These are phyloP conservation scores for Cubamyces sp. DNA, from an alignment of 768 basidiomycete genomes.

Conservation along the genomic window DNA sequence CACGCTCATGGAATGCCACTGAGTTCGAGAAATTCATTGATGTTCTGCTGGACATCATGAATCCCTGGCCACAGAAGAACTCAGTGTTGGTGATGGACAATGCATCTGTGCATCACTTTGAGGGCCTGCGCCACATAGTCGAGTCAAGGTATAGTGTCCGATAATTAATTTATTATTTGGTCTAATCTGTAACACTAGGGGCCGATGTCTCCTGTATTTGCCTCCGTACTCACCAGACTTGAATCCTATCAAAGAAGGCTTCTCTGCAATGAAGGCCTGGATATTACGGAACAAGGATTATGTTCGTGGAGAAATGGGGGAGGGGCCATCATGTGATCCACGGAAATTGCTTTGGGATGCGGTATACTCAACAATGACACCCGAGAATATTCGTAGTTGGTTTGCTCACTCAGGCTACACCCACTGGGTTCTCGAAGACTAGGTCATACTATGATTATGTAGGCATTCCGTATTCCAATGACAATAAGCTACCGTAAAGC, in stretches of 20 bases:
- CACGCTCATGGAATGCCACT: constrained; percentile 27
- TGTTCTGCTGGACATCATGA: constrained; percentile 3
- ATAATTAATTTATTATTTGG: too few species aligned
- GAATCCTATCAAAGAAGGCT: constrained; percentile 42
- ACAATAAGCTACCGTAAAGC: neutral
- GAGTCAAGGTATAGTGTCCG: neutral
- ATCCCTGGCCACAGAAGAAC: constrained; percentile 20
- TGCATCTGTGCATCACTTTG: constrained; percentile 2
- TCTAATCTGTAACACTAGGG: constrained; percentile 9
- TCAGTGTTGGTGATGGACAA: constrained; percentile 35
- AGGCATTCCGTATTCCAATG: too few species aligned
- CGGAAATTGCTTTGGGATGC: constrained; percentile 2
- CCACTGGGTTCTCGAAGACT: neutral
- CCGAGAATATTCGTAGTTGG: constrained; percentile 7
- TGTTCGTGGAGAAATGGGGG: neutral
- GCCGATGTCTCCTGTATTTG: constrained; percentile 29
- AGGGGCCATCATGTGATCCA: neutral
- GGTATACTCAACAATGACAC: constrained; percentile 3
- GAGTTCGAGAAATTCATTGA: constrained; percentile 32
- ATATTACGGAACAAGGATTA: constrained; percentile 3
- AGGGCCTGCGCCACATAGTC: neutral
- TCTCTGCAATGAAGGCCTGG: constrained; percentile 20
- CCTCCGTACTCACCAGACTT: constrained; percentile 43
- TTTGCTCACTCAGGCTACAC: neutral
- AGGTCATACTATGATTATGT: too few species aligned